Conservation (phyloP, 768 basidiomycete genomes). For the Trametopsis cervina region DNA sequence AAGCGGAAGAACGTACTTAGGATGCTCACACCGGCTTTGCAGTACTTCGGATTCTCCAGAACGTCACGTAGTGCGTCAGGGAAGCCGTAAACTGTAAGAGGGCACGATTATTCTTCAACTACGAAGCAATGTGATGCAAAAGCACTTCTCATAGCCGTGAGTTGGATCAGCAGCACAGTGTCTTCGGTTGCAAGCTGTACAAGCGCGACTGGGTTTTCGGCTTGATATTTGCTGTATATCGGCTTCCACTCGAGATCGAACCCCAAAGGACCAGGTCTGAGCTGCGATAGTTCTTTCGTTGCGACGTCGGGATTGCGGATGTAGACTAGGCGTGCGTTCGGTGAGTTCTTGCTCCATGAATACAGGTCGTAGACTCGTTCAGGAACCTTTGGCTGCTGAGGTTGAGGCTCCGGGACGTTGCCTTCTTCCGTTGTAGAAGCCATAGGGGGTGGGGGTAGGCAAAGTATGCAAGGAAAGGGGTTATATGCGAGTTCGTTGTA, state of each 20-base stretch:
- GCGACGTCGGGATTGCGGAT: conserved; percentile 15
- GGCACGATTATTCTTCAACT: not conserved
- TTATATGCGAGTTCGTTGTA: not conserved
- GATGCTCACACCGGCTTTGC: conserved; percentile 73
- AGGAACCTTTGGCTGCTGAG: not conserved
- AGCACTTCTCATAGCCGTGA: conserved; percentile 49
- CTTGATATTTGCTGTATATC: conserved; percentile 40
- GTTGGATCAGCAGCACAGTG: conserved; percentile 56
- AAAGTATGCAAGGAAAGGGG: not conserved
- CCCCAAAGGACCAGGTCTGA: conserved; percentile 32
- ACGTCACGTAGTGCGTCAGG: conserved; percentile 37
- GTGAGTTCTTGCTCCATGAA: conserved; percentile 16
- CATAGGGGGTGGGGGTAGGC: not conserved
- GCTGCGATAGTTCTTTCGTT: conserved; percentile 13
- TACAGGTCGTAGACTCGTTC: conserved; percentile 11
- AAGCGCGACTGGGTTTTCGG: conserved; percentile 64
- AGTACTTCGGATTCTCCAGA: conserved; percentile 43
- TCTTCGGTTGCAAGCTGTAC: conserved; percentile 60
- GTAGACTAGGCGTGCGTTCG: conserved; percentile 18
- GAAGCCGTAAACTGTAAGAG: conserved; percentile 6
- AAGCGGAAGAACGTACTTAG: conserved; percentile 38
- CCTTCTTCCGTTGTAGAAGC: not conserved
- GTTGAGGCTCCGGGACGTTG: not conserved
- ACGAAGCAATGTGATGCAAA: not conserved
- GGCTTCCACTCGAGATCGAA: conserved; percentile 84